phyloP scores from a whole-genome alignment of 2,329 filamentous ascomycete genomes.

The Ophiostoma populinum region DNA sequence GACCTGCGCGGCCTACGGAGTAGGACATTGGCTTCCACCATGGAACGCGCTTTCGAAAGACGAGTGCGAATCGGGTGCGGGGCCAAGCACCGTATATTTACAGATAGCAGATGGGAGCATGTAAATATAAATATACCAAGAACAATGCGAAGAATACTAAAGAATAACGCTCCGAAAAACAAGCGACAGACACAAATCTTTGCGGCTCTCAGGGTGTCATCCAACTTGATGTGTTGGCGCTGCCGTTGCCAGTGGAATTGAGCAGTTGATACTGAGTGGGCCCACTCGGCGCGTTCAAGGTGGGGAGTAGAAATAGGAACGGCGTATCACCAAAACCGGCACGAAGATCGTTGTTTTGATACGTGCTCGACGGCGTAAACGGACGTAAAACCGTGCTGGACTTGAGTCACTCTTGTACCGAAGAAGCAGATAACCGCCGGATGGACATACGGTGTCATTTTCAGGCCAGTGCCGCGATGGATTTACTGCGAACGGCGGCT shows the following conservation, averaged over 20 bases:
- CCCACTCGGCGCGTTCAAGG: slow-evolving; percentile 37
- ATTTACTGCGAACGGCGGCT: too few species aligned
- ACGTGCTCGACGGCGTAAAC: too few species aligned
- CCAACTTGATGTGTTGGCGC: slow-evolving; percentile 80
- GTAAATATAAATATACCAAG: slow-evolving; percentile 18
- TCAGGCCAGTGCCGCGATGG: too few species aligned
- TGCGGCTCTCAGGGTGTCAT: slow-evolving; percentile 53
- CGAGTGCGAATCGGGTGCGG: too few species aligned
- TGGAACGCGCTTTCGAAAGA: too few species aligned
- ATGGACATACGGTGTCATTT: too few species aligned
- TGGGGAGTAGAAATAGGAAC: slow-evolving; percentile 10
- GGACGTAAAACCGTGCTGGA: too few species aligned
- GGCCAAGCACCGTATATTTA: too few species aligned
- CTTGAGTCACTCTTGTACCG: too few species aligned
- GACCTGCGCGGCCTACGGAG: too few species aligned
- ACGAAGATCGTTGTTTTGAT: slow-evolving; percentile 27
- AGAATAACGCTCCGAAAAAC: slow-evolving; percentile 19
- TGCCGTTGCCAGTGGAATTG: slow-evolving; percentile 63
- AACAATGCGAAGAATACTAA: slow-evolving; percentile 19
- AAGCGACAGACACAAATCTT: slow-evolving; percentile 35
- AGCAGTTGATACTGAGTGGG: slow-evolving; percentile 40
- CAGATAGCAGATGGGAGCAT: slow-evolving; percentile 20
- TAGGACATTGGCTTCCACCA: too few species aligned
- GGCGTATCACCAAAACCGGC: slow-evolving; percentile 23
- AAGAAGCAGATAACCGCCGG: too few species aligned